These are phyloP conservation scores for Rutstroemia sp. DNA, from an alignment of 2,329 filamentous ascomycete species.

Conservation along the genomic window DNA sequence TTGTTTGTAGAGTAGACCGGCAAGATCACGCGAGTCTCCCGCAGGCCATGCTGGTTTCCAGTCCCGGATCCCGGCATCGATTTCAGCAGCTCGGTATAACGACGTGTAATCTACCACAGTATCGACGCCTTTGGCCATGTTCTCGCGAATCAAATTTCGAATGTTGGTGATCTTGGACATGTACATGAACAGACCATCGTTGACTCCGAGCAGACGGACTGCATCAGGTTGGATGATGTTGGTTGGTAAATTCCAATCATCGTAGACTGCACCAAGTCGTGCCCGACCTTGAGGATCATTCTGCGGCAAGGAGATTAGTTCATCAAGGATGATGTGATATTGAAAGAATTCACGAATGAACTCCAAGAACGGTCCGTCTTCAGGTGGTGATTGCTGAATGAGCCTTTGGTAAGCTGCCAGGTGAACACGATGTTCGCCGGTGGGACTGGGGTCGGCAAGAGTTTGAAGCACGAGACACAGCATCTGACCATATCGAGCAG, in stretches of 20 bases:
- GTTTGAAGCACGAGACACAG: slow-evolving; percentile 53
- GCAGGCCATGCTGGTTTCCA: slow-evolving; percentile 62
- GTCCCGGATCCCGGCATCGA: slow-evolving; percentile 64
- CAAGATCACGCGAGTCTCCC: slow-evolving; percentile 49
- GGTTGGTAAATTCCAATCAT: slow-evolving; percentile 22
- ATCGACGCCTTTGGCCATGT: slow-evolving; percentile 54
- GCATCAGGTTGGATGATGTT: slow-evolving; percentile 21
- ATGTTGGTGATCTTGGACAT: slow-evolving; percentile 74
- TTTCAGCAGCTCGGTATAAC: slow-evolving; percentile 64
- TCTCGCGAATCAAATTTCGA: slow-evolving; percentile 63
- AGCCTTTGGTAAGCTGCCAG: slow-evolving; percentile 68
- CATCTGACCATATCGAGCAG: slow-evolving; percentile 55
- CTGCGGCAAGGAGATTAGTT: slow-evolving; percentile 42
- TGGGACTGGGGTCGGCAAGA: slow-evolving; percentile 46
- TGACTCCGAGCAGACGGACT: slow-evolving; percentile 64
- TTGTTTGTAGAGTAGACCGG: slow-evolving; percentile 54
- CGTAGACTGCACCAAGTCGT: slow-evolving; percentile 18
- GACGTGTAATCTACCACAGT: slow-evolving; percentile 67
- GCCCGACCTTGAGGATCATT: slow-evolving; percentile 23
- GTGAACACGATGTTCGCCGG: slow-evolving; percentile 71
- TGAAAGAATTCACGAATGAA: slow-evolving; percentile 73
- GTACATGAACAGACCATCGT: slow-evolving; percentile 72
- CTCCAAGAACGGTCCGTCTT: slow-evolving; percentile 64
- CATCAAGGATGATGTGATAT: slow-evolving; percentile 67
- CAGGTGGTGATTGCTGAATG: slow-evolving; percentile 52